phyloP scores from a whole-genome alignment of 2,329 filamentous ascomycete genomes.

The Xylaria sp. region DNA sequence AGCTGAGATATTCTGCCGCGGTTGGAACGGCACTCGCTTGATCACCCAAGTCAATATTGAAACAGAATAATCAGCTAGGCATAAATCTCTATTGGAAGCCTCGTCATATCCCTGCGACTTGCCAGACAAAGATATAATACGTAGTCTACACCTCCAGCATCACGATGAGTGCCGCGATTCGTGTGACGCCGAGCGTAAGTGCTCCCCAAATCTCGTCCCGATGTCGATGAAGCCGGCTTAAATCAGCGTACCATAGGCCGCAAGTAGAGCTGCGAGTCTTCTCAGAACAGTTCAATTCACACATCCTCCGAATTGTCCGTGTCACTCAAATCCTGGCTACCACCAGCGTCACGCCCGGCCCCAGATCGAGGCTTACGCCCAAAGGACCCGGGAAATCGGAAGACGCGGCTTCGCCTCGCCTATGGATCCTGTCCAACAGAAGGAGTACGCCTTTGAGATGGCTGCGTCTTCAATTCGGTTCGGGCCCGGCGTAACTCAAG shows the following conservation, averaged over 20 bases:
- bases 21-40: not conserved
- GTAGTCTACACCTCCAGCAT: not conserved
- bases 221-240: not conserved
- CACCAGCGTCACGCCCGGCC: slow-evolving; percentile 72
- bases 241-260: slow-evolving; percentile 50
- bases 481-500: slow-evolving; percentile 88
- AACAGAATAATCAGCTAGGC: not conserved
- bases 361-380: slow-evolving; percentile 47
- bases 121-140: not conserved
- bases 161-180: slow-evolving; percentile 43
- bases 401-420: slow-evolving; percentile 74
- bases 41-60: not conserved
- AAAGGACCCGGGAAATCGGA: slow-evolving; percentile 47
- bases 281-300: slow-evolving; percentile 90
- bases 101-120: not conserved
- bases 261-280: slow-evolving; percentile 70
- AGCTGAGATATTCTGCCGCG: slow-evolving; percentile 16
- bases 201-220: not conserved
- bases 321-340: slow-evolving; percentile 86
- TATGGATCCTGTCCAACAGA: slow-evolving; percentile 71
- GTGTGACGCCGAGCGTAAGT: slow-evolving; percentile 46
- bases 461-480: slow-evolving; percentile 94
- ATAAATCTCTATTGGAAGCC: not conserved
- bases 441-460: slow-evolving; percentile 99
- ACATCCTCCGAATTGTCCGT: slow-evolving; percentile 87